These are phyloP conservation scores for Candida khao-thaluensis DNA, from an alignment of 805 yeast genomes.

Conservation along the genomic window DNA sequence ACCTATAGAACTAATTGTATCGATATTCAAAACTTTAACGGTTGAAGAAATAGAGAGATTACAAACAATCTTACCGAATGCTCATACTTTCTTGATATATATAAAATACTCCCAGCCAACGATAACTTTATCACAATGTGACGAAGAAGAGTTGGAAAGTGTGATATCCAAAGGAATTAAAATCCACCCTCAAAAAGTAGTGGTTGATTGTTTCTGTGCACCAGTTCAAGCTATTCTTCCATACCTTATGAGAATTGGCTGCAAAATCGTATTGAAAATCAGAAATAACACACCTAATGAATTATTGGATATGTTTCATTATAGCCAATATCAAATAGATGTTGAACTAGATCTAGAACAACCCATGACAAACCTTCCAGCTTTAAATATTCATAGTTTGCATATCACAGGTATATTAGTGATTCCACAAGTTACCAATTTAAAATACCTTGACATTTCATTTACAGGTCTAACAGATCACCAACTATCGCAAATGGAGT, in stretches of 20 bases:
- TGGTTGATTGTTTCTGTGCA: slow-evolving; percentile 5
- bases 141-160: not conserved
- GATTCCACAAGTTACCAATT: not conserved
- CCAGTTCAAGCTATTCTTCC: not conserved
- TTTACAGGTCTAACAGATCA: slow-evolving; percentile 25
- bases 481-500: slow-evolving; percentile 15
- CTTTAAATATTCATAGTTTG: slow-evolving; percentile 1
- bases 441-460: slow-evolving; percentile 26
- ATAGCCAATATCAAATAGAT: slow-evolving; percentile 1
- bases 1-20: slow-evolving; percentile 3
- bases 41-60: not conserved
- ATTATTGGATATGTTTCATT: not conserved
- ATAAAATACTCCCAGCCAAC: slow-evolving; percentile 4
- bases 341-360: not conserved
- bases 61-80: not conserved
- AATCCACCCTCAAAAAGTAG: slow-evolving; percentile 5
- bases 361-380: not conserved
- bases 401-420: not conserved
- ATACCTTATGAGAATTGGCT: slow-evolving; percentile 1
- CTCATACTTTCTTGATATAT: slow-evolving; percentile 3
- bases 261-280: not conserved
- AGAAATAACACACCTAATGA: not conserved
- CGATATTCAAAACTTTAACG: not conserved
- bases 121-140: not conserved
- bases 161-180: not conserved